Base-by-base conservation (phyloP, 148 eudicot species). In the Silene uniflora region DNA sequence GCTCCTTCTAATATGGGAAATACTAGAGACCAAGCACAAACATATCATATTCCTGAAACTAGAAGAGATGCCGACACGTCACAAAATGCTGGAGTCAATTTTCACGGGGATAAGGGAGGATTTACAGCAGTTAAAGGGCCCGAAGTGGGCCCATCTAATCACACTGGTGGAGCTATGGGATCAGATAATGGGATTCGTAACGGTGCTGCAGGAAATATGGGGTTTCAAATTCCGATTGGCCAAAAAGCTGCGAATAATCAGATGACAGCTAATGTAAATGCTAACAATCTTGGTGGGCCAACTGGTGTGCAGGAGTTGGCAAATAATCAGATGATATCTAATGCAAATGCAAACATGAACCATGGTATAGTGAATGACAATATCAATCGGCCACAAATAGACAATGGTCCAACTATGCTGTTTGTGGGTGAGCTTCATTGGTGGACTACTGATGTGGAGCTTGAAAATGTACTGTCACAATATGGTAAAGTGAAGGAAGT, bases 401-500 rank as follows among this genome's bases (percentile, higher is more conserved):
- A 89, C 54, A 91, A 88, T 80, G 98, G 98, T 49, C 83, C 88
- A 8, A 93, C 97, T 62, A 91, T 85, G 86, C 81, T 93, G 73
- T 94, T 88, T 88, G 98, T 94, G 69, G 98, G 98, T 55, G 97
- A 94, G 65, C 85, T 94, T 73, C 98, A 94, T 77, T 94, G 98
- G 98, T 94, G 98, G 98, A 94, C 98, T 59, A 94, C 98, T 0
- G 98, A 94, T 87, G 91, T 89, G 21, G 98, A 94, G 78, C 77
- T 94, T 21, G 98, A 94, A 83, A 83, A 82, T 77, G 93, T 80
- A 63, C 83, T 91, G n/a, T 80, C 88, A 35, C 90, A 90, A 39
- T 94, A 86, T 81, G 98, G 98, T 58, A 87, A 80, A 68, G 93
- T 94, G 25, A 94, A 91, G 82, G 98, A 94, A 79, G 85, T 94